These are phyloP conservation scores for Jackrogersella minutella DNA, from an alignment of 495 filamentous ascomycete species.

Conservation along the genomic window DNA sequence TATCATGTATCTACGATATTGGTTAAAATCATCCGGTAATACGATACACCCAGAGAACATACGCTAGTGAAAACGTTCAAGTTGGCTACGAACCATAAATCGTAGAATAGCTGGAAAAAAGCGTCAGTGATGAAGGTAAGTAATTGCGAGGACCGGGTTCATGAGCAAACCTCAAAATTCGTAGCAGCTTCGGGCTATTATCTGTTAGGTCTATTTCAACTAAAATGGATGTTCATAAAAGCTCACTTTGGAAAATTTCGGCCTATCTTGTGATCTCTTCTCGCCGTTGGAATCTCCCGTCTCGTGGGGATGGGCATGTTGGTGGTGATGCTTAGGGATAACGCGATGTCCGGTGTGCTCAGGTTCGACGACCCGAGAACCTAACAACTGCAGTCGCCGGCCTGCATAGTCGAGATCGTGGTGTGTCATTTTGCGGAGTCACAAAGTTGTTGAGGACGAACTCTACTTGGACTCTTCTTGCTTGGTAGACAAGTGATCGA, in stretches of 20 bases:
- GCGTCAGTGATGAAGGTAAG: slow-evolving; percentile 19
- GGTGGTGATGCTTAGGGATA: slow-evolving; percentile 23
- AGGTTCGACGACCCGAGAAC: slow-evolving; percentile 34
- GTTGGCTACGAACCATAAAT: slow-evolving; percentile 75
- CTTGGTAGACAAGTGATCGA: slow-evolving; percentile 9
- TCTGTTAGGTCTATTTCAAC: slow-evolving; percentile 11
- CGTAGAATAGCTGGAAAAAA: slow-evolving; percentile 69
- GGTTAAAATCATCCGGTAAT: neutral
- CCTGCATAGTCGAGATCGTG: slow-evolving; percentile 34
- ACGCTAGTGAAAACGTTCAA: slow-evolving; percentile 69
- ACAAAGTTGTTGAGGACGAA: neutral
- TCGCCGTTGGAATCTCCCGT: slow-evolving; percentile 6
- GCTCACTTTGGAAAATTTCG: slow-evolving; percentile 33
- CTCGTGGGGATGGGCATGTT: slow-evolving; percentile 19
- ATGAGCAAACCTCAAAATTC: slow-evolving; percentile 35
- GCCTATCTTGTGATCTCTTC: slow-evolving; percentile 9
- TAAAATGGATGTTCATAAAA: neutral
- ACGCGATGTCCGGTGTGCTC: slow-evolving; percentile 25
- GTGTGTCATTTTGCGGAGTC: slow-evolving; percentile 15
- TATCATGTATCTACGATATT: slow-evolving; percentile 59
- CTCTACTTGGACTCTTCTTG: neutral
- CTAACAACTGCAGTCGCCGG: slow-evolving; percentile 28
- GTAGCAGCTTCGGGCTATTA: slow-evolving; percentile 24
- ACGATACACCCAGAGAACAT: neutral
- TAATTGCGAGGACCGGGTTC: neutral